Evolutionary conservation across 768 basidiomycete species (phyloP).

Genomic region (Mycena capillaripes): DNA sequence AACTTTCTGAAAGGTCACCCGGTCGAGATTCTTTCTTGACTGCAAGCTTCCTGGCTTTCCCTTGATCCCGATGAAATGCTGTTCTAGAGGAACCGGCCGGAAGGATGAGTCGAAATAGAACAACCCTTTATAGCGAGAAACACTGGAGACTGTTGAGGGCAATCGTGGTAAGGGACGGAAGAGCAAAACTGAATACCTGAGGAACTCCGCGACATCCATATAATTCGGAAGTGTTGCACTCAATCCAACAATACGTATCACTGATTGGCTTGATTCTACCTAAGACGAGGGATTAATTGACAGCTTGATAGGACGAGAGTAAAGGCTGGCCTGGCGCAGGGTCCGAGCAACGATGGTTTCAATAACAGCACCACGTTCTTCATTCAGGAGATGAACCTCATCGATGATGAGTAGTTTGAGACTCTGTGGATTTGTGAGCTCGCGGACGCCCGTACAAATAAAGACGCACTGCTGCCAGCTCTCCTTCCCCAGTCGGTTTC

Average conservation of each 20-base stretch:
- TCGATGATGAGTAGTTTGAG: slow-evolving; percentile 97
- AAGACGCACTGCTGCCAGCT: slow-evolving; percentile 86
- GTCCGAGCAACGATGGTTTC: slow-evolving; percentile 98
- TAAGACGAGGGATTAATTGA: slow-evolving; percentile 44
- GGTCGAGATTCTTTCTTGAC: slow-evolving; percentile 89
- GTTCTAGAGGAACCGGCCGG: slow-evolving; percentile 95
- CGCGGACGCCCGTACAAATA: too few relatives aligned
- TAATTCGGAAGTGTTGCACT: slow-evolving; percentile 99
- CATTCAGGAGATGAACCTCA: slow-evolving; percentile 96
- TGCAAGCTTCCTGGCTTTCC: slow-evolving; percentile 85
- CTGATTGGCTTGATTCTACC: slow-evolving; percentile 97
- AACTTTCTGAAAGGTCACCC: slow-evolving; percentile 92
- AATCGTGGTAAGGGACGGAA: neutral
- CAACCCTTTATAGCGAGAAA: slow-evolving; percentile 86
- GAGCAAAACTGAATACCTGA: slow-evolving; percentile 67
- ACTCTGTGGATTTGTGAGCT: slow-evolving; percentile 62
- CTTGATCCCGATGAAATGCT: slow-evolving; percentile 94
- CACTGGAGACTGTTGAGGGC: slow-evolving; percentile 61
- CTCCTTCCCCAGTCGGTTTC: slow-evolving; percentile 97
- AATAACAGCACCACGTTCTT: slow-evolving; percentile 98
- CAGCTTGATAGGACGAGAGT: neutral
- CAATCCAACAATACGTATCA: slow-evolving; percentile 96
- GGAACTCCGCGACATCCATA: slow-evolving; percentile 94
- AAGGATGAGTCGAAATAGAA: slow-evolving; percentile 99
- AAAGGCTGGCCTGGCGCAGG: slow-evolving; percentile 77